Conservation (phyloP, 2,329 filamentous ascomycete genomes). For the Fusarium begoniae region DNA sequence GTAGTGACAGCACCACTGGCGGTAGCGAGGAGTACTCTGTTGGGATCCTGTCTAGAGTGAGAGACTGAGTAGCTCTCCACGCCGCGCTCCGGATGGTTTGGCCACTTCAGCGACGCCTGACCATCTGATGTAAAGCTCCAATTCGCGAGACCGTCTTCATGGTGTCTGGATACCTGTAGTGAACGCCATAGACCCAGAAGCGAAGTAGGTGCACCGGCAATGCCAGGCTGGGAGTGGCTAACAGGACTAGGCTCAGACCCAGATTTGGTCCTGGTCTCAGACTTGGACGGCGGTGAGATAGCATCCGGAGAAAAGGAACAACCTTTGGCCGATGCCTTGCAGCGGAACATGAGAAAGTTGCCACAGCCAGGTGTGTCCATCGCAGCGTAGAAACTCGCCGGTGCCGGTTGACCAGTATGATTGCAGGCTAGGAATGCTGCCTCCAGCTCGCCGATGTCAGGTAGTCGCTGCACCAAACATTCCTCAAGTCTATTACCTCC, state of each 20-base stretch:
- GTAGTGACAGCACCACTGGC: neutral
- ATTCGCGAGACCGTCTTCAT: neutral
- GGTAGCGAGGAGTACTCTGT: neutral
- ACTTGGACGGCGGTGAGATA: neutral
- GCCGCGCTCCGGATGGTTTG: neutral
- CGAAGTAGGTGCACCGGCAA: neutral
- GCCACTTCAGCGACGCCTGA: neutral
- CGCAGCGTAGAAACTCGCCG: neutral
- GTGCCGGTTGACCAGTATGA: neutral
- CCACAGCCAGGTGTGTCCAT: neutral
- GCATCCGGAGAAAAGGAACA: neutral
- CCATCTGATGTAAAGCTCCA: neutral
- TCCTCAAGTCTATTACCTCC: neutral
- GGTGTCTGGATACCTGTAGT: neutral
- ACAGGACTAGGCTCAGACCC: neutral
- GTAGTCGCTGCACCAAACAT: neutral
- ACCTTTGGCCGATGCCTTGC: neutral
- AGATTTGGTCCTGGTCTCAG: neutral
- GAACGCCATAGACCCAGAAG: neutral
- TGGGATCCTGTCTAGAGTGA: neutral
- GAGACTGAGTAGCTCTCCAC: neutral
- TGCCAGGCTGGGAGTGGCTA: neutral
- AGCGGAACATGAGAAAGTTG: conserved; percentile 3
- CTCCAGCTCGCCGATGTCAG: neutral
- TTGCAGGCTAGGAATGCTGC: neutral